A percentile compares a stretch with the other conserved stretches of the same genome.
phyloP scores from a whole-genome alignment of 129 eudicot species.

The Silybum marianum region DNA sequence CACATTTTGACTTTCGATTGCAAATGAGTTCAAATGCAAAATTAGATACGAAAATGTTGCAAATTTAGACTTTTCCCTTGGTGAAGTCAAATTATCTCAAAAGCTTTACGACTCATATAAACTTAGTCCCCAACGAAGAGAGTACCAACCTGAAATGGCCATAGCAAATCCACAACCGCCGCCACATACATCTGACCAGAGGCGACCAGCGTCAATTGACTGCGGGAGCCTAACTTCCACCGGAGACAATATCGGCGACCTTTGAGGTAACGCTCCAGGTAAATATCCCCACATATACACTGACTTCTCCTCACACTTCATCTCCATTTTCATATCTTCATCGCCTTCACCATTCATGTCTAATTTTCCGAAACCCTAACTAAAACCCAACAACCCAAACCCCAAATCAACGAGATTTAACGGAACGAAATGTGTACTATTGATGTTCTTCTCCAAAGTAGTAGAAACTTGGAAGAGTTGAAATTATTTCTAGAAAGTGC shows the following conservation, averaged over 20 bases:
- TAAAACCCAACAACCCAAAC: neutral
- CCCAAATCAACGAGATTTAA: neutral
- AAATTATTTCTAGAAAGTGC: constrained; percentile 30
- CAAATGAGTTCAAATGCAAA: constrained; percentile 1
- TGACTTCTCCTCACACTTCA: constrained; percentile 36
- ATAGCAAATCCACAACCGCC: constrained; percentile 99
- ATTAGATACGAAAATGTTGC: neutral
- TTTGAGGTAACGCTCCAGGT: constrained; percentile 93
- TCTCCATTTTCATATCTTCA: constrained; percentile 52
- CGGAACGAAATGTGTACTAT: neutral
- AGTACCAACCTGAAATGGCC: constrained; percentile 80
- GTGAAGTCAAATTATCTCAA: neutral
- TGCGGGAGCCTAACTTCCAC: constrained; percentile 61
- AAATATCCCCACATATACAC: constrained; percentile 96
- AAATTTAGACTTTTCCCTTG: neutral
- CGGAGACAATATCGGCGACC: constrained; percentile 88
- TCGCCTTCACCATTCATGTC: constrained; percentile 62
- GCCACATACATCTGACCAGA: constrained; percentile 89
- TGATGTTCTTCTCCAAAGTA: neutral
- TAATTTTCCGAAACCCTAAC: constrained; percentile 9
- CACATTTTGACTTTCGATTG: constrained; percentile 15
- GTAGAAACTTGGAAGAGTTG: constrained; percentile 1
- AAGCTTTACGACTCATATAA: neutral
- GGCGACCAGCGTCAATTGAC: constrained; percentile 42
- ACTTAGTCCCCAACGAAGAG: neutral